phyloP scores from a whole-genome alignment of 495 filamentous ascomycete species.

The Talaromyces ruber region DNA sequence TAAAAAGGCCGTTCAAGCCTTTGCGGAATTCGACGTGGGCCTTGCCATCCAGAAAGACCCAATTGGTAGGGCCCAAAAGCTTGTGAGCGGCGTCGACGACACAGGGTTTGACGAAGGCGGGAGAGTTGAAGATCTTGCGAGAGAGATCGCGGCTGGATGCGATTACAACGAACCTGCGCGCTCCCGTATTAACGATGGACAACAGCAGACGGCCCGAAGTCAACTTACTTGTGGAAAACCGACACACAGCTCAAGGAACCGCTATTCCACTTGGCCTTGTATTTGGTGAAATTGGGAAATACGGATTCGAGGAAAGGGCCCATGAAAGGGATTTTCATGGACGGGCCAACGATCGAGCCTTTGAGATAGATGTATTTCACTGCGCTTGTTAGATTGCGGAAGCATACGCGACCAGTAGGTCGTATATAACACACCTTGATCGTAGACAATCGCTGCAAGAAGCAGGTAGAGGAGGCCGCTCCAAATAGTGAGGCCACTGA shows the following conservation, averaged over 20 bases:
- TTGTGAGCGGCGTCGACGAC: constrained; percentile 95
- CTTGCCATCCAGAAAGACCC: constrained; percentile 96
- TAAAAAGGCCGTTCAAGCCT: constrained; percentile 91
- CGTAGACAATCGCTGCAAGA: constrained; percentile 65
- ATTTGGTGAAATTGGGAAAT: constrained; percentile 84
- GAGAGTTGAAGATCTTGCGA: constrained; percentile 95
- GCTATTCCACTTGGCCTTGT: constrained; percentile 86
- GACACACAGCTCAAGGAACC: constrained; percentile 92
- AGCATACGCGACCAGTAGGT: not conserved
- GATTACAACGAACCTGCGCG: constrained; percentile 85
- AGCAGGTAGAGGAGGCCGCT: constrained; percentile 58
- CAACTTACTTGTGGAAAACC: constrained; percentile 95
- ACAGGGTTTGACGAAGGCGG: constrained; percentile 86
- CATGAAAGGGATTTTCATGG: constrained; percentile 87
- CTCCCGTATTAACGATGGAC: constrained; percentile 8
- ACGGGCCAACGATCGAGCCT: constrained; percentile 73
- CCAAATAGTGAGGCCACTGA: constrained; percentile 53
- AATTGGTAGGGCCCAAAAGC: constrained; percentile 84
- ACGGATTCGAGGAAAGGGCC: constrained; percentile 91
- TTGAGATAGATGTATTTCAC: constrained; percentile 83
- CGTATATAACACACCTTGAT: constrained; percentile 58
- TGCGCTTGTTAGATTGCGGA: constrained; percentile 30
- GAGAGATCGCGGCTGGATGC: constrained; percentile 93
- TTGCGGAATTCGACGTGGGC: constrained; percentile 95
- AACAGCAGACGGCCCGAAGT: not conserved